These are phyloP conservation scores for Pogostemon cablin DNA, from an alignment of 257 asterid genomes.

Conservation along the genomic window DNA sequence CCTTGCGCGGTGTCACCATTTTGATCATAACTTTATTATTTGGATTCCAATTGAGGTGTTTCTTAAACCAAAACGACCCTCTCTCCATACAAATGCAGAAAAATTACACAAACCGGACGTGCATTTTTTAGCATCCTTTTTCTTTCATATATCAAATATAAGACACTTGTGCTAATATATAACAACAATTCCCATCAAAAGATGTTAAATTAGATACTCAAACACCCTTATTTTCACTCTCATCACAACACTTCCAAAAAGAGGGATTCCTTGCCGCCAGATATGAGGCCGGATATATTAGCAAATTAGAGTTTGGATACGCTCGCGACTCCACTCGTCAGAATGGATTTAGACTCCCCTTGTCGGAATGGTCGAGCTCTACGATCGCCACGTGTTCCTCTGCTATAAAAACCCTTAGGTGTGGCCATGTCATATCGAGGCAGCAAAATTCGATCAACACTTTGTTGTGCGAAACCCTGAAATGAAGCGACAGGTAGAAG, in stretches of 20 bases:
- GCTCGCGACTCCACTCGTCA: slow-evolving; percentile 64
- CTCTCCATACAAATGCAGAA: no score
- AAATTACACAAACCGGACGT: no score
- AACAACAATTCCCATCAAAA: no score
- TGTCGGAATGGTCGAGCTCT: slow-evolving; percentile 76
- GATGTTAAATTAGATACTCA: no score
- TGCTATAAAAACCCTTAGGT: slow-evolving; percentile 90
- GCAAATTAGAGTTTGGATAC: slow-evolving; percentile 73
- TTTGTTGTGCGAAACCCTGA: slow-evolving; percentile 58
- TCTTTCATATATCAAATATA: no score
- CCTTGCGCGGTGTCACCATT: no score
- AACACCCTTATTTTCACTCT: no score
- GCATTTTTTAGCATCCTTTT: no score
- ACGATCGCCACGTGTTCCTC: slow-evolving; percentile 82
- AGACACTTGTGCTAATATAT: no score
- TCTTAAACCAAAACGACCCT: no score
- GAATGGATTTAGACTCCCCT: slow-evolving; percentile 45
- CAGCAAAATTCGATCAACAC: slow-evolving; percentile 95
- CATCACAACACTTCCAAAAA: slow-evolving; percentile 52
- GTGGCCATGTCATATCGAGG: slow-evolving; percentile 96
- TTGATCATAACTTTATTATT: no score
- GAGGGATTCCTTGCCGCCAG: slow-evolving; percentile 64
- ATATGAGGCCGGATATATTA: slow-evolving; percentile 37
- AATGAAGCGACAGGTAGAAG: slow-evolving; percentile 61
- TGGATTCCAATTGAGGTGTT: no score